Evolutionary conservation across 192 early-diverging fungal genomes (phyloP).

Genomic region (Coemansia nantahalensis): DNA sequence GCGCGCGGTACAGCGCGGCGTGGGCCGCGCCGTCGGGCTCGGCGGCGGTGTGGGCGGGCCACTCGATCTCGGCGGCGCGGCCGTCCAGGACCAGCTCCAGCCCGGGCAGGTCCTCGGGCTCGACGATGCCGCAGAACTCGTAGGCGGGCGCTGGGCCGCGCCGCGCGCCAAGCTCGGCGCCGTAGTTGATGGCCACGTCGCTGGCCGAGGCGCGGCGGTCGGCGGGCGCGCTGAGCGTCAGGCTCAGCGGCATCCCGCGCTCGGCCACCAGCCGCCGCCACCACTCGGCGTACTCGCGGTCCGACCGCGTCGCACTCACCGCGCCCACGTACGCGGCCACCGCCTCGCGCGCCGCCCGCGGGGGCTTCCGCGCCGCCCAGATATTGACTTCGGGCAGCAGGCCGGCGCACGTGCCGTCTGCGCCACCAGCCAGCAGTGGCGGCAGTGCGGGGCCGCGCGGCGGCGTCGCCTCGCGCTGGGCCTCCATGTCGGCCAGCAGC

Average conservation of each 20-base stretch:
- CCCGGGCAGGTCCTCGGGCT: conserved; percentile 43
- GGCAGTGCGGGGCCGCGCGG: too few relatives aligned
- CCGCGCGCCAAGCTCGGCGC: neutral
- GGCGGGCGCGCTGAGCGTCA: conserved; percentile 22
- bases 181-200: conserved; percentile 44
- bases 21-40: conserved; percentile 3
- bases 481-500: conserved; percentile 28
- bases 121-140: conserved; percentile 44
- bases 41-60: conserved; percentile 23
- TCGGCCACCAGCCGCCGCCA: conserved; percentile 38
- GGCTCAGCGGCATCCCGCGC: conserved; percentile 44
- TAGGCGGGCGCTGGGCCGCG: neutral
- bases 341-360: conserved; percentile 30
- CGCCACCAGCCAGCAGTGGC: too few relatives aligned
- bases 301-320: conserved; percentile 28
- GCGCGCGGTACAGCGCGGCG: conserved; percentile 15
- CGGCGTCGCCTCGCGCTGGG: neutral
- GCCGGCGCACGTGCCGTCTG: too few relatives aligned
- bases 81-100: conserved; percentile 33
- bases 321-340: conserved; percentile 11
- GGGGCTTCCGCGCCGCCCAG: conserved; percentile 3
- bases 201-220: conserved; percentile 7
- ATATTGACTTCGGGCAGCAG: neutral
- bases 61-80: neutral
- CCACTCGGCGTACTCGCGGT: conserved; percentile 53